phyloP scores from a whole-genome alignment of 1,284 basidiomycete genomes.

The Ceratobasidium sp. region DNA sequence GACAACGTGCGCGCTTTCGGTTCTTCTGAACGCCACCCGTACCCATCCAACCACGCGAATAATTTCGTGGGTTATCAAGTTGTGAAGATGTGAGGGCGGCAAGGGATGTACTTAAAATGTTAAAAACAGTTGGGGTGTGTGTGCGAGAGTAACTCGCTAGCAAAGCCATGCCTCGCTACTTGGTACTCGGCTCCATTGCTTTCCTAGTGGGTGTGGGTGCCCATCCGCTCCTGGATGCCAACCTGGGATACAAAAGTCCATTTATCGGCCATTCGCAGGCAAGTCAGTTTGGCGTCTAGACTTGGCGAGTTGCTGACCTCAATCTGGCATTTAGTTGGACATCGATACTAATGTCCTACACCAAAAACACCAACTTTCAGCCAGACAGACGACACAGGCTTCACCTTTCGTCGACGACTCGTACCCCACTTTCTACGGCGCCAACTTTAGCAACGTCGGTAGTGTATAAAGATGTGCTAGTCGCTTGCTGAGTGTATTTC shows the following conservation, averaged over 20 bases:
- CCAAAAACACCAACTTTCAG: slow-evolving; percentile 14
- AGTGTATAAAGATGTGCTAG: not conserved
- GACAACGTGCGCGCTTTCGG: slow-evolving; percentile 9
- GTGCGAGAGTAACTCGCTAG: no score
- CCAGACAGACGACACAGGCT: slow-evolving; percentile 53
- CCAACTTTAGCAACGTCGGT: slow-evolving; percentile 59
- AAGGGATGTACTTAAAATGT: not conserved
- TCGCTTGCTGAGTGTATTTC: not conserved
- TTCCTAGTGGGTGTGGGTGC: not conserved
- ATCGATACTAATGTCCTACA: slow-evolving; percentile 15
- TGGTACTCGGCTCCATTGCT: not conserved
- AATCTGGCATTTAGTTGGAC: not conserved
- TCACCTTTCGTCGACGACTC: slow-evolving; percentile 57
- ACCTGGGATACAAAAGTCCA: slow-evolving; percentile 21
- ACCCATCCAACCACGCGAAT: not conserved
- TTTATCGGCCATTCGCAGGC: slow-evolving; percentile 25
- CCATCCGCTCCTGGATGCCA: slow-evolving; percentile 21
- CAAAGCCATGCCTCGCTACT: not conserved
- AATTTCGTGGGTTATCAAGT: not conserved
- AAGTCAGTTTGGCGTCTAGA: not conserved
- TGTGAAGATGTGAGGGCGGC: not conserved
- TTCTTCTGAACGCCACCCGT: not conserved
- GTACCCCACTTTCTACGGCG: slow-evolving; percentile 62
- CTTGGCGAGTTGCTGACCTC: not conserved
- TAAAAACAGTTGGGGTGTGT: slow-evolving; percentile 3